phyloP scores from a whole-genome alignment of 108 stramenopile genomes.

The Chaetoceros tenuissimus region DNA sequence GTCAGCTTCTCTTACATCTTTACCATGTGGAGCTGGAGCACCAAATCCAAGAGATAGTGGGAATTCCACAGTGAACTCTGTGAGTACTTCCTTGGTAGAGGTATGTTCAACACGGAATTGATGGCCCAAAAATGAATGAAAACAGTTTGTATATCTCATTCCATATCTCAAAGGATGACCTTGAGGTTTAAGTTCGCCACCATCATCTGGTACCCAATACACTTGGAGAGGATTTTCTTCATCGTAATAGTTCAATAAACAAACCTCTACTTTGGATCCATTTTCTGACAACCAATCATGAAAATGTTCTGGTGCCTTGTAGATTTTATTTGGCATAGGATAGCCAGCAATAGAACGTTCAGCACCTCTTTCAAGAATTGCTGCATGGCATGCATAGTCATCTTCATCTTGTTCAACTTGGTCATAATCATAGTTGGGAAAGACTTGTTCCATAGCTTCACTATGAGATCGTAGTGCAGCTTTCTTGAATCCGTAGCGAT shows the following conservation, averaged over 20 bases:
- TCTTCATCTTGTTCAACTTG: background rate
- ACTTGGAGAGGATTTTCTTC: conserved; percentile 18
- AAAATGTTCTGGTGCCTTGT: background rate
- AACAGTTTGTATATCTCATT: conserved; percentile 42
- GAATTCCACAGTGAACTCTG: conserved; percentile 37
- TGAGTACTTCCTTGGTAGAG: conserved; percentile 16
- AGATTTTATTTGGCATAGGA: conserved; percentile 16
- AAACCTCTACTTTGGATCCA: conserved; percentile 39
- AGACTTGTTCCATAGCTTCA: conserved; percentile 9
- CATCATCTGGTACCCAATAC: conserved; percentile 34
- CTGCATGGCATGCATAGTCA: conserved; percentile 17
- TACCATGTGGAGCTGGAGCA: conserved; percentile 25
- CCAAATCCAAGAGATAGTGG: conserved; percentile 35
- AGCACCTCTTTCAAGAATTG: conserved; percentile 25
- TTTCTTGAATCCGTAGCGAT: conserved; percentile 8
- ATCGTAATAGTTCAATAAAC: conserved; percentile 49
- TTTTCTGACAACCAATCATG: conserved; percentile 14
- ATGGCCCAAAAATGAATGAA: conserved; percentile 47
- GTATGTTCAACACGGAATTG: conserved; percentile 33
- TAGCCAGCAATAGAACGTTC: conserved; percentile 13
- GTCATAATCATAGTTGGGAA: background rate
- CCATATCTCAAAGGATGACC: conserved; percentile 23
- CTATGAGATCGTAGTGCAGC: conserved; percentile 1
- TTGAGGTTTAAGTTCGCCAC: conserved; percentile 3
- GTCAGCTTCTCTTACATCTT: conserved; percentile 21